These are phyloP conservation scores for Taxawa tesnikishii DNA, from an alignment of 2,329 filamentous ascomycete species.

Conservation along the genomic window DNA sequence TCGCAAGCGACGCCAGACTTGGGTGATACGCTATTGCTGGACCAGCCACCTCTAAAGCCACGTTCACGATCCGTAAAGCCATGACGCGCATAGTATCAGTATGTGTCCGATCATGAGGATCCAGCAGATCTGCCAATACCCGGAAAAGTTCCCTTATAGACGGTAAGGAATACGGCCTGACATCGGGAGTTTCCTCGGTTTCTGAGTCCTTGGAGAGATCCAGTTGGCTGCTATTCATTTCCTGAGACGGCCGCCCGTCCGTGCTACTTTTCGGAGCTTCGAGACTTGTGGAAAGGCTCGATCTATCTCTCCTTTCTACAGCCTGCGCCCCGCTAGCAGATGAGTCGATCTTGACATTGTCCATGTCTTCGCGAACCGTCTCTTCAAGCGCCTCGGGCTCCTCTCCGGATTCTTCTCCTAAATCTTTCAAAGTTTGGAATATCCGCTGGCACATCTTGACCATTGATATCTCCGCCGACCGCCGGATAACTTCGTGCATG, in stretches of 20 bases:
- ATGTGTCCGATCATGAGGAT: slow-evolving; percentile 85
- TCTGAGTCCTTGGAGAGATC: slow-evolving; percentile 29
- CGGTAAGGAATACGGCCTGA: slow-evolving; percentile 84
- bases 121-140: slow-evolving; percentile 83
- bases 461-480: slow-evolving; percentile 93
- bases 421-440: slow-evolving; percentile 82
- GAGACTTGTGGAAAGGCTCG: slow-evolving; percentile 6
- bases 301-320: slow-evolving; percentile 1
- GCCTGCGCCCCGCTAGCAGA: slow-evolving; percentile 4
- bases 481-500: slow-evolving; percentile 77
- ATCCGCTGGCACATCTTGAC: slow-evolving; percentile 99
- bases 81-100: slow-evolving; percentile 95
- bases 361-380: slow-evolving; percentile 52
- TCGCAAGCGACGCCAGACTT: slow-evolving; percentile 72
- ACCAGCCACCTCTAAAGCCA: slow-evolving; percentile 89
- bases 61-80: slow-evolving; percentile 93
- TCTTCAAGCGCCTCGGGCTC: slow-evolving; percentile 55
- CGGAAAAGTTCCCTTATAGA: slow-evolving; percentile 91
- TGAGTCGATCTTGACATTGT: slow-evolving; percentile 74
- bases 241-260: slow-evolving; percentile 7
- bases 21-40: slow-evolving; percentile 91
- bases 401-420: slow-evolving; percentile 50
- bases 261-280: slow-evolving; percentile 5
- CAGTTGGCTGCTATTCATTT: slow-evolving; percentile 23
- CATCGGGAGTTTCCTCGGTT: slow-evolving; percentile 36